phyloP scores from a whole-genome alignment of 208 protist genomes.

The Naegleria lovaniensis region DNA sequence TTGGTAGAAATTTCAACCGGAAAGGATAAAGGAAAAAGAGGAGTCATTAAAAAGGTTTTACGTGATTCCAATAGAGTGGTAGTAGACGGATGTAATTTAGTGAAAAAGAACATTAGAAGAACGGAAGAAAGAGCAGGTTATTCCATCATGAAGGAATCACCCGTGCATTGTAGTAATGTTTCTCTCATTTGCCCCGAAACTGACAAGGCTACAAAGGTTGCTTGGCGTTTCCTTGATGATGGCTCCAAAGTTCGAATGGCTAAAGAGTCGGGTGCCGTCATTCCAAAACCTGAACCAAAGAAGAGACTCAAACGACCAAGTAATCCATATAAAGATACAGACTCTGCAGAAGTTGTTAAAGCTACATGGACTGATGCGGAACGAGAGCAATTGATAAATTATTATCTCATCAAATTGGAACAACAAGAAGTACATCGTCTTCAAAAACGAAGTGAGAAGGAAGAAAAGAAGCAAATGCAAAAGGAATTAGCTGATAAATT shows the following conservation, averaged over 20 bases:
- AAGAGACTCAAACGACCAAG: background rate
- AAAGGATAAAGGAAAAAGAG: constrained; percentile 30
- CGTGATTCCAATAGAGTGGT: constrained; percentile 27
- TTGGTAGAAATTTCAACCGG: constrained; percentile 31
- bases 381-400: background rate
- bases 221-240: background rate
- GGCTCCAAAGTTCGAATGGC: constrained; percentile 31
- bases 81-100: constrained; percentile 29
- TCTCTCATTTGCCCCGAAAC: constrained; percentile 25
- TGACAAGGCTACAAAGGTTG: background rate
- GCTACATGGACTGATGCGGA: background rate
- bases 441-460: background rate
- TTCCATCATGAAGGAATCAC: constrained; percentile 16
- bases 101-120: constrained; percentile 29
- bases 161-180: constrained; percentile 29
- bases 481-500: background rate
- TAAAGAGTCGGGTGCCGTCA: background rate
- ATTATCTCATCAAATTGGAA: background rate
- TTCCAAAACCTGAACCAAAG: constrained; percentile 28
- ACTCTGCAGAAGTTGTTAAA: background rate
- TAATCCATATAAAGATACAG: background rate
- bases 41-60: constrained; percentile 23
- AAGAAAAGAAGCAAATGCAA: background rate
- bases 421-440: background rate
- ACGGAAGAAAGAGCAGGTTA: constrained; percentile 4